These are phyloP conservation scores for Atkinsonella hypoxylon DNA, from an alignment of 2,329 filamentous ascomycete species.

Conservation along the genomic window DNA sequence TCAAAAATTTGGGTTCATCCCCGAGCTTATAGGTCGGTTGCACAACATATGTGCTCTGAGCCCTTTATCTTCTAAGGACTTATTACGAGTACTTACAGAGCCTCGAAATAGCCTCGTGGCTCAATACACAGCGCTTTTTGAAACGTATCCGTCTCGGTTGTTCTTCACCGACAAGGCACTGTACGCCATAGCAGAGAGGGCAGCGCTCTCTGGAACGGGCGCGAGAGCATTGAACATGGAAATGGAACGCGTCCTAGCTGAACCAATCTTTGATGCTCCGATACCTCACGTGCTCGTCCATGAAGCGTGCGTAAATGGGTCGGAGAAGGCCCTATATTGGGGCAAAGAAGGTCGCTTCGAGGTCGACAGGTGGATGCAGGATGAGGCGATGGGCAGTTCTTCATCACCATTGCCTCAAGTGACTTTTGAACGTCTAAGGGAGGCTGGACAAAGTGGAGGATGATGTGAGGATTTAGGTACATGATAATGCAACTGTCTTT, in stretches of 20 bases:
- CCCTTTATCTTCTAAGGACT: constrained; percentile 52
- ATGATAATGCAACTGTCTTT: not conserved
- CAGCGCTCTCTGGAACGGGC: constrained; percentile 54
- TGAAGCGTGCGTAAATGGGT: constrained; percentile 52
- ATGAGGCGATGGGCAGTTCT: constrained; percentile 38
- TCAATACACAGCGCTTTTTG: constrained; percentile 83
- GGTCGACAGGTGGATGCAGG: constrained; percentile 53
- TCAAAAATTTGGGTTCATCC: constrained; percentile 82
- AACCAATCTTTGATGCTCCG: constrained; percentile 73
- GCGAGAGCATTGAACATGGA: constrained; percentile 69
- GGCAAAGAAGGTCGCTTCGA: constrained; percentile 60
- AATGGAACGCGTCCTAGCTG: constrained; percentile 65
- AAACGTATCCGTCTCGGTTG: constrained; percentile 65
- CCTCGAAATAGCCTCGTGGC: constrained; percentile 78
- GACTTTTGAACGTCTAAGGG: constrained; percentile 30
- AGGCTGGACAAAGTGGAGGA: constrained; percentile 36
- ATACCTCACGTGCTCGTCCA: constrained; percentile 65
- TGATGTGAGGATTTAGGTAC: constrained; percentile 10
- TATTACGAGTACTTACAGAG: constrained; percentile 84
- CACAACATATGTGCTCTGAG: constrained; percentile 82
- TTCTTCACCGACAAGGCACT: constrained; percentile 74
- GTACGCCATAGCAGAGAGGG: constrained; percentile 64
- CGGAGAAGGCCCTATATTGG: constrained; percentile 49
- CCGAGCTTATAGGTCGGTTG: constrained; percentile 89
- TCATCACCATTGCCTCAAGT: constrained; percentile 10